Percentiles rank a stretch among this genome's conserved stretches.
Evolutionary conservation across 306 rosid species (phyloP).

Genomic region (Dryas octopetala): DNA sequence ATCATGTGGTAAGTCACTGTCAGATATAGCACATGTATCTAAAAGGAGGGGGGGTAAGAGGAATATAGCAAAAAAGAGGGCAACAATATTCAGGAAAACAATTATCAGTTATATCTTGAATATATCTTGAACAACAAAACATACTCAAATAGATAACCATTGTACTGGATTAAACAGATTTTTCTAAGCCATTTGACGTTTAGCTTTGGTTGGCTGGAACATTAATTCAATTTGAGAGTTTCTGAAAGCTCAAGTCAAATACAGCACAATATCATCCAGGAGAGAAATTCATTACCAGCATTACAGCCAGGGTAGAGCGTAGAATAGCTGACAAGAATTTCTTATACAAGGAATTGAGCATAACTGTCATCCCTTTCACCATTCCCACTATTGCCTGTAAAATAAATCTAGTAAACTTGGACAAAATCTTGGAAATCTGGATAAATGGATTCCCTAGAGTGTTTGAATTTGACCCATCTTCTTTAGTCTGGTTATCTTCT

Average conservation of each 20-base stretch:
- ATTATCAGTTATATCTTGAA: not conserved
- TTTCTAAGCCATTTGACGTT: not conserved
- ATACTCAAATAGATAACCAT: not conserved
- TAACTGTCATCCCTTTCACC: slow-evolving; percentile 48
- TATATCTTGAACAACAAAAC: not conserved
- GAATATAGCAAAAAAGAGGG: not conserved
- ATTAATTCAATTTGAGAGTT: not conserved
- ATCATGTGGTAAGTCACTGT: slow-evolving; percentile 22
- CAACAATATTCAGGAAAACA: not conserved
- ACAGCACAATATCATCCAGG: slow-evolving; percentile 20
- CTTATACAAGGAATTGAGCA: slow-evolving; percentile 54
- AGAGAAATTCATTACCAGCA: slow-evolving; percentile 56
- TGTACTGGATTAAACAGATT: not conserved
- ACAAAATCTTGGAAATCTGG: slow-evolving; percentile 46
- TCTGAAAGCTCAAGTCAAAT: slow-evolving; percentile 17
- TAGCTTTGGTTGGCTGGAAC: not conserved
- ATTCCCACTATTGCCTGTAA: slow-evolving; percentile 42
- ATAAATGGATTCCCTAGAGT: slow-evolving; percentile 39
- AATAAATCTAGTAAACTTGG: slow-evolving; percentile 42
- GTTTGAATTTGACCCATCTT: slow-evolving; percentile 32
- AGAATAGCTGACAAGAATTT: slow-evolving; percentile 58
- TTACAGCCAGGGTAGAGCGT: slow-evolving; percentile 58
- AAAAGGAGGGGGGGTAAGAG: not conserved
- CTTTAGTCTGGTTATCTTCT: slow-evolving; percentile 41
- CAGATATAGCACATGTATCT: slow-evolving; percentile 28